phyloP scores from a whole-genome alignment of 768 basidiomycete species.

The Kwoniella dejecticola region DNA sequence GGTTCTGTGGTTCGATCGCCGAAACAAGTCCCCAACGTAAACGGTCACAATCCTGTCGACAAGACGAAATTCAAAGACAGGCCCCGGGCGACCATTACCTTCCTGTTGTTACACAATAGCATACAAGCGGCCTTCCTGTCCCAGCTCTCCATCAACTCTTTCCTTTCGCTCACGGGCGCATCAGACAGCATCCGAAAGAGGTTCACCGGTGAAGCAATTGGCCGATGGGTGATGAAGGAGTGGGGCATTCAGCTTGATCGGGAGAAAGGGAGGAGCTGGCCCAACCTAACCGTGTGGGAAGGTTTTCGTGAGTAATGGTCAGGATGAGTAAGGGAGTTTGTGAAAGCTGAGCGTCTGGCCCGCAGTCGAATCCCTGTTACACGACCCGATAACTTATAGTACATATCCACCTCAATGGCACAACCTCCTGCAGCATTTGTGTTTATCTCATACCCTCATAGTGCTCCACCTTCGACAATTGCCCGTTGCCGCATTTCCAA shows the following conservation, averaged over 20 bases:
- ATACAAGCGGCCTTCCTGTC: conserved; percentile 43
- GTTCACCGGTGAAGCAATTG: conserved; percentile 52
- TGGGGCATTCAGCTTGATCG: conserved; percentile 45
- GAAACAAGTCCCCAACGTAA: neutral
- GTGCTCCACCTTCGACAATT: conserved; percentile 50
- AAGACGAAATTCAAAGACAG: neutral
- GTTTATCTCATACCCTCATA: conserved; percentile 50
- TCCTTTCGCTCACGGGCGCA: conserved; percentile 44
- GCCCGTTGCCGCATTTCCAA: conserved; percentile 42
- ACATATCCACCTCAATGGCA: conserved; percentile 51
- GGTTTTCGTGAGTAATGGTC: conserved; percentile 55
- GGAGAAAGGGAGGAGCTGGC: conserved; percentile 45
- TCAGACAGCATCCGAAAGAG: conserved; percentile 34
- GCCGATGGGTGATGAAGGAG: conserved; percentile 48
- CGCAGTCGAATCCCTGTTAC: conserved; percentile 54
- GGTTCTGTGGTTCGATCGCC: neutral
- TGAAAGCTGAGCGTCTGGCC: conserved; percentile 6
- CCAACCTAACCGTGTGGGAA: conserved; percentile 54
- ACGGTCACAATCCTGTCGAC: too few species aligned
- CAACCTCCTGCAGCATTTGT: conserved; percentile 50
- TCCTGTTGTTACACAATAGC: conserved; percentile 23
- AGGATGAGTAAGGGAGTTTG: neutral
- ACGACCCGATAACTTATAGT: conserved; percentile 45
- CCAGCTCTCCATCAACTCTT: conserved; percentile 46
- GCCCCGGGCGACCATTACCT: conserved; percentile 21